A percentile compares a stretch with the other conserved stretches of the same genome.
phyloP scores from a whole-genome alignment of 2,329 filamentous ascomycete genomes.

The Penicillium expansum region DNA sequence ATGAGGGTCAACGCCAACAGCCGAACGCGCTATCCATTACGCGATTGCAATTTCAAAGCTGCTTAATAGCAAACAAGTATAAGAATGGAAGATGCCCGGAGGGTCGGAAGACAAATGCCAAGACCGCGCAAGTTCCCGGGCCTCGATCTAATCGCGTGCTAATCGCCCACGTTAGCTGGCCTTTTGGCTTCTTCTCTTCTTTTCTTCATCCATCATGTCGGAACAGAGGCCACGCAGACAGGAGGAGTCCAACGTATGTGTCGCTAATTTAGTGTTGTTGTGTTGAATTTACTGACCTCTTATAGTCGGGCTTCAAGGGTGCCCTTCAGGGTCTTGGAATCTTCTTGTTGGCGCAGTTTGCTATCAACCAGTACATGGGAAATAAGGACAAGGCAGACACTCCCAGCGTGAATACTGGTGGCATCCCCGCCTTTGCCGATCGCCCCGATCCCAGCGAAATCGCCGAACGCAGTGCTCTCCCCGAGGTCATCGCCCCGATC shows the following conservation, averaged over 20 bases:
- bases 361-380: conserved; percentile 56
- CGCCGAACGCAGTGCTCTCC: conserved; percentile 49
- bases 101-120: conserved; percentile 5
- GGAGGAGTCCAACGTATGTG: conserved; percentile 34
- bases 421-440: conserved; percentile 63
- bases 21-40: conserved; percentile 30
- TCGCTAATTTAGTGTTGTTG: background rate
- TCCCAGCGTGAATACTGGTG: conserved; percentile 22
- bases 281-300: conserved; percentile 21
- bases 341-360: conserved; percentile 59
- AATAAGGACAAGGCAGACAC: conserved; percentile 28
- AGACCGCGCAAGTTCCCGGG: conserved; percentile 9
- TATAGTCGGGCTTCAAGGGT: conserved; percentile 43
- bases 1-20: conserved; percentile 28
- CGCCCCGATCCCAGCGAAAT: conserved; percentile 54
- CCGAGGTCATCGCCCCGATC: conserved; percentile 75
- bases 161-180: conserved; percentile 4
- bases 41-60: conserved; percentile 12
- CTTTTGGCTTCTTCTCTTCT: conserved; percentile 11
- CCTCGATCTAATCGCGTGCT: conserved; percentile 8
- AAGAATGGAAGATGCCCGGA: background rate
- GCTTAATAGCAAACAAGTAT: background rate
- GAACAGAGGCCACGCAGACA: conserved; percentile 40
- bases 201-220: conserved; percentile 34
- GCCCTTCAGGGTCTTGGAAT: conserved; percentile 57